phyloP scores from a whole-genome alignment of 208 protist genomes.

The Trypanosoma boissoni region DNA sequence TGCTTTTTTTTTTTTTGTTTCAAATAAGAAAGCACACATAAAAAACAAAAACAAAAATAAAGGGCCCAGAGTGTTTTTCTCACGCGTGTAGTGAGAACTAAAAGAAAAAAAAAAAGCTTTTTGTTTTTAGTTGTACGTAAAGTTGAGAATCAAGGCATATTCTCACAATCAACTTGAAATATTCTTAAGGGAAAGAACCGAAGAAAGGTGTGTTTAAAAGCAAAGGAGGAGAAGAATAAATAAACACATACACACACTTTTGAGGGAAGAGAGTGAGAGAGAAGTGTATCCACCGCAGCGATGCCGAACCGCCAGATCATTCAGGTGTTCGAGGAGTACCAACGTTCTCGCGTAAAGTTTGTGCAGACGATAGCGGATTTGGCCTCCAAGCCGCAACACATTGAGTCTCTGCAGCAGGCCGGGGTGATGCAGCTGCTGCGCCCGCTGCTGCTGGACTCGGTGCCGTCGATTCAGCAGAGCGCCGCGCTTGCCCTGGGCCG shows the following conservation, averaged over 20 bases:
- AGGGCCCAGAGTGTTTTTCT: neutral
- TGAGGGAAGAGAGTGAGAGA: too few species aligned
- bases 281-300: too few species aligned
- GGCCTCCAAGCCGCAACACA: constrained; percentile 95
- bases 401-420: constrained; percentile 94
- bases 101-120: neutral
- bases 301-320: constrained; percentile 92
- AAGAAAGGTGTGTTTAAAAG: too few species aligned
- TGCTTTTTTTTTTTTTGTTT: constrained; percentile 17
- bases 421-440: constrained; percentile 97
- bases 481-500: constrained; percentile 97
- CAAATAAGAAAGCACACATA: neutral
- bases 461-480: constrained; percentile 98
- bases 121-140: neutral
- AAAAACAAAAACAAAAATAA: constrained; percentile 3
- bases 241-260: too few species aligned
- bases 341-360: constrained; percentile 95
- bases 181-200: too few species aligned
- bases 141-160: too few species aligned
- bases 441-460: constrained; percentile 95
- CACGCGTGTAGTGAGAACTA: neutral
- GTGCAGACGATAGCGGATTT: constrained; percentile 96
- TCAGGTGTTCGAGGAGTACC: constrained; percentile 97
- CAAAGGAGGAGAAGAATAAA: too few species aligned
- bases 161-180: too few species aligned